Percentiles rank a stretch among this genome's conserved stretches.
phyloP scores from a whole-genome alignment of 2,329 filamentous ascomycete genomes.

The Aspergillus pseudonomiae region DNA sequence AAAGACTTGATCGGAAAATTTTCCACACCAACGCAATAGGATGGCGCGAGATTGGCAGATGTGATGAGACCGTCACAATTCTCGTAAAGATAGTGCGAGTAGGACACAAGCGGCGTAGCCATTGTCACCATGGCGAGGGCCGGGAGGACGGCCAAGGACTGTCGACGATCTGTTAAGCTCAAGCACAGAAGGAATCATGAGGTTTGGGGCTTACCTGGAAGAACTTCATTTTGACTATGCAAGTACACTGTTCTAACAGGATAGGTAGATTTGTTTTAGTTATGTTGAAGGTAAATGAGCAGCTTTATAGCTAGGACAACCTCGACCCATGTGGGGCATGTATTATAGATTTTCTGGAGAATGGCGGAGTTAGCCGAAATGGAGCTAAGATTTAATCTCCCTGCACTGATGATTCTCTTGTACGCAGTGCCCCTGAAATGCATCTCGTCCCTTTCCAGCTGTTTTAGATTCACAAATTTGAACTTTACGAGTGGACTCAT shows the following conservation, averaged over 20 bases:
- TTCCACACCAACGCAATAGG: slow-evolving; percentile 19
- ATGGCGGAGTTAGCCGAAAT: background rate
- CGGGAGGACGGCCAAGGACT: background rate
- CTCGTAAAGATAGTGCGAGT: background rate
- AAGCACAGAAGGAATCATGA: background rate
- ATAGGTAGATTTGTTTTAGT: background rate
- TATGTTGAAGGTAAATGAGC: background rate
- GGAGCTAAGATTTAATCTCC: background rate
- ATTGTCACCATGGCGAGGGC: background rate
- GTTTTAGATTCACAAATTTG: no score
- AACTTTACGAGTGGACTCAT: no score
- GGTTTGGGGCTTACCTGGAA: background rate
- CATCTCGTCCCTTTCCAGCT: no score
- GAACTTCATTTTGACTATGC: background rate
- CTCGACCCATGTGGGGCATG: background rate
- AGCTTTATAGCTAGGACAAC: background rate
- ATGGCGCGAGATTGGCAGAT: slow-evolving; percentile 12
- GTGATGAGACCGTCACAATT: slow-evolving; percentile 8
- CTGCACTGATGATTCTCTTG: background rate
- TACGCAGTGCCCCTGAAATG: background rate
- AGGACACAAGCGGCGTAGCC: background rate
- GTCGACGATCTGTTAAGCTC: background rate
- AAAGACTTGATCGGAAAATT: slow-evolving; percentile 22
- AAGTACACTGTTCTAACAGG: background rate
- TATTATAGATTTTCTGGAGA: background rate